Evolutionary conservation across 2,329 filamentous ascomycete species (phyloP).

Genomic region (Davidsoniella eucalypti): DNA sequence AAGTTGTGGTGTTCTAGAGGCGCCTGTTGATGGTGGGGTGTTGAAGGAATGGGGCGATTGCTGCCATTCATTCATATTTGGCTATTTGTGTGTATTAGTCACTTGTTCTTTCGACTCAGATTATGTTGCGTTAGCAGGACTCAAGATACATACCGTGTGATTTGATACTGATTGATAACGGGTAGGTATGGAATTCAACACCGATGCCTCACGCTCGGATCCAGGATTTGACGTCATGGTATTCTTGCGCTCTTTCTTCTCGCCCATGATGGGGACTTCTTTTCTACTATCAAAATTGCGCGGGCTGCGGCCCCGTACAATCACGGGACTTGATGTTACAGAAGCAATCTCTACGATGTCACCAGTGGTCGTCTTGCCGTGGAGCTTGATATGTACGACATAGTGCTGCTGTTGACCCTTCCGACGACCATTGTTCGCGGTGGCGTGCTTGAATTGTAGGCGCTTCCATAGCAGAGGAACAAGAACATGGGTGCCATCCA

Average conservation of each 20-base stretch:
- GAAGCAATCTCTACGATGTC: conserved; percentile 64
- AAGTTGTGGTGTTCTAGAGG: conserved; percentile 3
- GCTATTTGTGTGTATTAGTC: neutral
- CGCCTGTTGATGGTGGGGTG: neutral
- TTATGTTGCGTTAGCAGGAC: neutral
- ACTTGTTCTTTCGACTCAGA: neutral
- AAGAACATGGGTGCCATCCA: conserved; percentile 63
- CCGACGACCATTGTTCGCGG: conserved; percentile 83
- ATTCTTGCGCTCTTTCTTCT: conserved; percentile 34
- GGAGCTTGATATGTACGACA: conserved; percentile 66
- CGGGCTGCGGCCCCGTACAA: conserved; percentile 81
- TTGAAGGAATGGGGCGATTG: neutral
- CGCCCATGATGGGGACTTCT: conserved; percentile 56
- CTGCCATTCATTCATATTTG: neutral
- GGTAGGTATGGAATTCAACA: conserved; percentile 16
- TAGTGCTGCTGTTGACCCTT: conserved; percentile 96
- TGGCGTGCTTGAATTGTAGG: conserved; percentile 88
- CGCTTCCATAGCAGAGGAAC: conserved; percentile 87
- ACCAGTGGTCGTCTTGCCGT: conserved; percentile 54
- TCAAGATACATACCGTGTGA: neutral
- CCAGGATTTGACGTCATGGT: conserved; percentile 15
- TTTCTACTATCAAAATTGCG: conserved; percentile 87
- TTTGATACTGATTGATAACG: conserved; percentile 5
- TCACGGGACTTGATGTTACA: conserved; percentile 80
- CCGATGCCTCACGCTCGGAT: conserved; percentile 9